Evolutionary conservation across 2,329 filamentous ascomycete genomes (phyloP).

Genomic region (Sporothrix protearum): DNA sequence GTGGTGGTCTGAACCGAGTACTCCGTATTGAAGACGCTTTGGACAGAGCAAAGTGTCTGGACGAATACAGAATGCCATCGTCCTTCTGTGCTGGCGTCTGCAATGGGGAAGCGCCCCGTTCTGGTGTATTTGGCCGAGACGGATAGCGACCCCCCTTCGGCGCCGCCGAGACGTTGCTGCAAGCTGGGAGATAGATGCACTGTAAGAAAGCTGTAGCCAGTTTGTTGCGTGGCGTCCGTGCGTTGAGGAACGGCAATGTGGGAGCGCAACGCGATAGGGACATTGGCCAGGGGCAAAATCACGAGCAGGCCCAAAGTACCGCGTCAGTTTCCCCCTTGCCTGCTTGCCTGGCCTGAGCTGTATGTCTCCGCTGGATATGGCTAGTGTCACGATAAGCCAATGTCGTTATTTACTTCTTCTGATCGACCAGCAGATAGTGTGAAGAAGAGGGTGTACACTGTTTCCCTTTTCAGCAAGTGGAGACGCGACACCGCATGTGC

Average conservation of each 20-base stretch:
- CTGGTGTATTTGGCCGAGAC: conserved; percentile 7
- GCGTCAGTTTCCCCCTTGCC: background rate
- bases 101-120: background rate
- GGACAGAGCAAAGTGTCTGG: background rate
- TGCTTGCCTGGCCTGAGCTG: no score
- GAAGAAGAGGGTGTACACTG: background rate
- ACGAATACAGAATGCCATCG: background rate
- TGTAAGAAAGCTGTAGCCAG: background rate
- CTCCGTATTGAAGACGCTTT: background rate
- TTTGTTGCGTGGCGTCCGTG: background rate
- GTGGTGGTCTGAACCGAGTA: background rate
- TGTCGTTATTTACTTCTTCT: conserved; percentile 3
- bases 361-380: background rate
- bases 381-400: background rate
- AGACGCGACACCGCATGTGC: background rate
- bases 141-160: conserved; percentile 5
- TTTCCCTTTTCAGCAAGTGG: background rate
- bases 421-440: background rate
- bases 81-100: background rate
- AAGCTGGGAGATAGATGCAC: background rate
- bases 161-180: conserved; percentile 2
- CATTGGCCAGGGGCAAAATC: background rate
- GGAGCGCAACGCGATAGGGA: background rate
- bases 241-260: background rate
- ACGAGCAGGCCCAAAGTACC: background rate